Conservation (phyloP, 768 basidiomycete species). For the Serendipita sp. region DNA sequence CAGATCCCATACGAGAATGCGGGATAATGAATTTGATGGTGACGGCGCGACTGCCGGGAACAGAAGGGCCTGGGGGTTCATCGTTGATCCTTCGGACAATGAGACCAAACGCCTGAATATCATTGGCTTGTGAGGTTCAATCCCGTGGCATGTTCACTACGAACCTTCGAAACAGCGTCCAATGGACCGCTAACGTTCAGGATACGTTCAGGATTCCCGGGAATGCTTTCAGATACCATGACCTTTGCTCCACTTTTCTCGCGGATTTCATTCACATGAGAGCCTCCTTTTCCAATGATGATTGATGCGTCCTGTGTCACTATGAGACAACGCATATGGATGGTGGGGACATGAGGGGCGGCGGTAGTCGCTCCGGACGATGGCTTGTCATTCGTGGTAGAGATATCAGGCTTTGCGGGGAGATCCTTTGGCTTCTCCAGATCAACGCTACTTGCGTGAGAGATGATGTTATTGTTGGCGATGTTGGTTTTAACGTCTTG, state of each 20-base stretch:
- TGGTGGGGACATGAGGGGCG: conserved; percentile 19
- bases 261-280: conserved; percentile 95
- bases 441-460: neutral
- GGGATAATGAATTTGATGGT: conserved; percentile 99
- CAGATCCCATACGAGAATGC: conserved; percentile 97
- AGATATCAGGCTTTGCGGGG: neutral
- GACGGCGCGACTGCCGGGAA: conserved; percentile 93
- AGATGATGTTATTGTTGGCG: neutral
- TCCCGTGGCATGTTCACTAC: conserved; percentile 13
- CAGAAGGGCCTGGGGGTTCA: conserved; percentile 96
- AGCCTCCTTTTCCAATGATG: conserved; percentile 91
- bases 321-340: conserved; percentile 95
- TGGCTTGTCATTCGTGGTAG: neutral
- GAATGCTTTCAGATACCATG: conserved; percentile 95
- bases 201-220: conserved; percentile 98
- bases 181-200: conserved; percentile 90
- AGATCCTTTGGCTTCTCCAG: conserved; percentile 1
- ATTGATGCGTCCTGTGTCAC: conserved; percentile 99
- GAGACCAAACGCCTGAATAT: conserved; percentile 78
- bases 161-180: conserved; percentile 95
- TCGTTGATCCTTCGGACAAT: conserved; percentile 98
- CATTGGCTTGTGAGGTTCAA: neutral
- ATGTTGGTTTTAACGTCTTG: neutral
- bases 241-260: conserved; percentile 95
- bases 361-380: neutral